These are phyloP conservation scores for Solanum chilense DNA, from an alignment of 257 asterid genomes.

Conservation along the genomic window DNA sequence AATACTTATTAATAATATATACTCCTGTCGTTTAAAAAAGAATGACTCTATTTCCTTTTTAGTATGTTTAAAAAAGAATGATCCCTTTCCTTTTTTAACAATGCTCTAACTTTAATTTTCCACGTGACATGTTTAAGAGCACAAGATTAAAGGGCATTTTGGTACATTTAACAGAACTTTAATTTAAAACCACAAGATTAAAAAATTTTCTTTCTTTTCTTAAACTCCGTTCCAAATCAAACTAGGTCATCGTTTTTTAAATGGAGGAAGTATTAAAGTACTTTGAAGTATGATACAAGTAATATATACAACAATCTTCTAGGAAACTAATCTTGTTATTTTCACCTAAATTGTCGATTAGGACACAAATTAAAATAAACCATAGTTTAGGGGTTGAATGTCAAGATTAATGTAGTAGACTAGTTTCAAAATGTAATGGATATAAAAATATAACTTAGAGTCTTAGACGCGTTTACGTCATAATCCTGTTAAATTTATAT, in stretches of 20 bases:
- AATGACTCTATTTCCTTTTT: too few relatives aligned
- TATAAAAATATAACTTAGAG: not conserved
- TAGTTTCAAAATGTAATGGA: not conserved
- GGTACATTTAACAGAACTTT: too few relatives aligned
- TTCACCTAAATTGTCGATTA: not conserved
- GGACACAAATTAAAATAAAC: not conserved
- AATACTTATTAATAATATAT: not conserved
- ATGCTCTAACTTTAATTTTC: too few relatives aligned
- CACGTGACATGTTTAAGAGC: too few relatives aligned
- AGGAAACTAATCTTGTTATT: not conserved
- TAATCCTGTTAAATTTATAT: not conserved
- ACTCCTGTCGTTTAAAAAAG: not conserved
- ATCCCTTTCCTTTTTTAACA: too few relatives aligned
- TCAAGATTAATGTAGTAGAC: not conserved
- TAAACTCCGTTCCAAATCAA: too few relatives aligned
- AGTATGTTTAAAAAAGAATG: too few relatives aligned
- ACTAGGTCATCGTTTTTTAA: too few relatives aligned
- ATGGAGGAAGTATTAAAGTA: not conserved
- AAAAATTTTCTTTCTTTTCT: too few relatives aligned
- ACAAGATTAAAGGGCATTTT: too few relatives aligned
- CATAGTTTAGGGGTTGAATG: not conserved
- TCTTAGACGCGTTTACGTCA: not conserved
- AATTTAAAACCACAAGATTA: too few relatives aligned
- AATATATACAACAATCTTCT: not conserved
- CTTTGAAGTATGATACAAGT: not conserved